A percentile compares a stretch with the other conserved stretches of the same genome.
These are phyloP conservation scores for Prosopis cineraria DNA, from an alignment of 306 rosid species.

Conservation along the genomic window DNA sequence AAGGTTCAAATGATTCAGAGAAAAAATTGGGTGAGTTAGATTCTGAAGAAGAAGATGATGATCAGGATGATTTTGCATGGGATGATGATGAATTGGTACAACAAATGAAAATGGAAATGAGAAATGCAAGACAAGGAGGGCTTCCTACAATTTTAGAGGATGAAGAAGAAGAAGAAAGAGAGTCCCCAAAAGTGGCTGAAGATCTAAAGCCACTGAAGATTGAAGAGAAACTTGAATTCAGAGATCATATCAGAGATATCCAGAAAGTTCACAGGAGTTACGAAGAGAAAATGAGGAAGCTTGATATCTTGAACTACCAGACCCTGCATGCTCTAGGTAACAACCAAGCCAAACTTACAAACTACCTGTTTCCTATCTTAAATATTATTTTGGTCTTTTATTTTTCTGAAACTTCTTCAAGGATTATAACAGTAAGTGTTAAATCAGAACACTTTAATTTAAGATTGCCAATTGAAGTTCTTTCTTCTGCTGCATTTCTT, in stretches of 20 bases:
- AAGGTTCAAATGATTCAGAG: not conserved
- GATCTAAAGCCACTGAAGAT: slow-evolving; percentile 55
- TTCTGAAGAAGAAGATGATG: slow-evolving; percentile 28
- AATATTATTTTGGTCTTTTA: not conserved
- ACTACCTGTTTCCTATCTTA: not conserved
- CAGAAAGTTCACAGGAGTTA: slow-evolving; percentile 62
- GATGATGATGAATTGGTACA: slow-evolving; percentile 63
- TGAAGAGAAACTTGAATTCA: slow-evolving; percentile 54
- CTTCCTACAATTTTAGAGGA: slow-evolving; percentile 79
- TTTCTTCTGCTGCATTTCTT: not conserved
- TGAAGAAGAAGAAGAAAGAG: slow-evolving; percentile 48
- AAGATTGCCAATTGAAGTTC: not conserved
- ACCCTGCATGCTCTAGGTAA: slow-evolving; percentile 76
- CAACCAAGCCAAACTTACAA: slow-evolving; percentile 27
- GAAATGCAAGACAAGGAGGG: slow-evolving; percentile 63
- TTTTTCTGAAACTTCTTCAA: not conserved
- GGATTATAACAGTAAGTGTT: not conserved
- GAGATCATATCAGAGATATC: slow-evolving; percentile 57
- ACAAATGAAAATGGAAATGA: slow-evolving; percentile 61
- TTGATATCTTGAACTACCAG: slow-evolving; percentile 74
- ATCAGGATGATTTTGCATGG: slow-evolving; percentile 41
- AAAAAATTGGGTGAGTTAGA: slow-evolving; percentile 20
- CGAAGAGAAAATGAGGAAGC: slow-evolving; percentile 61
- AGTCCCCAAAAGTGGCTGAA: slow-evolving; percentile 44
- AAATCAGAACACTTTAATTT: not conserved